Base-by-base conservation (phyloP, 1,284 basidiomycete genomes). In the Cerrena zonata region DNA sequence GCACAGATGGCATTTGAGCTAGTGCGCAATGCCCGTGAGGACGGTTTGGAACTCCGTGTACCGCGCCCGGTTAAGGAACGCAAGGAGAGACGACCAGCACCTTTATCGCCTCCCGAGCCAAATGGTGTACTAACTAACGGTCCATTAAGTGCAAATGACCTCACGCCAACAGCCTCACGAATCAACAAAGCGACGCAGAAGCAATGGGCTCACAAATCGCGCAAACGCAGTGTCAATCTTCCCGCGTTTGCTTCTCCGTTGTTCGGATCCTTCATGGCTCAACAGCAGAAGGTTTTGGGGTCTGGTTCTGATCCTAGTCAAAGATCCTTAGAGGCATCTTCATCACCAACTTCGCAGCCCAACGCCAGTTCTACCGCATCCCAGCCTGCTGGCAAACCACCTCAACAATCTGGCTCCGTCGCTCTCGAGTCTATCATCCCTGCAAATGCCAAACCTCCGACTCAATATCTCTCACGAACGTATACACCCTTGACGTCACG, bases 371-470 rank as follows among this genome's bases (percentile, higher is more conserved):
- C 21, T 10, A 22, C 37, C 19, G 13, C 24, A 7, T 38, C 39
- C 23, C 39, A n/a, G 45, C 34, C 21, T 41, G 22, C 19, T 51
- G 54, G 2, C 48, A 48, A 10, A 34, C 53, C 13, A 40, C n/a
- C n/a, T n/a, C 54, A 11, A 42, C 47, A 18, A 65, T 61, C 69
- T 1, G 68, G 69, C 1, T 89, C 89, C 0, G 92, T 97, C 3
- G 91, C 95, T 40, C 74, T 99, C 7, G 88, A 93, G 53, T 89
- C 89, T 1, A 96, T 98, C 58, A 88, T 95, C 22, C 90, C 91
- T 0, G 83, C 80, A 10, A 87, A 81, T 25, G 78, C 86, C 5
- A 89, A 92, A 57, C 94, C 95, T 1, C 95, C 95, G 0, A 89
- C 86, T 0, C 84, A 89, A 45, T 88, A 86, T 56, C 78, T 89